These are phyloP conservation scores for Elongisporangium senticosum DNA, from an alignment of 352 stramenopile species.

Conservation along the genomic window DNA sequence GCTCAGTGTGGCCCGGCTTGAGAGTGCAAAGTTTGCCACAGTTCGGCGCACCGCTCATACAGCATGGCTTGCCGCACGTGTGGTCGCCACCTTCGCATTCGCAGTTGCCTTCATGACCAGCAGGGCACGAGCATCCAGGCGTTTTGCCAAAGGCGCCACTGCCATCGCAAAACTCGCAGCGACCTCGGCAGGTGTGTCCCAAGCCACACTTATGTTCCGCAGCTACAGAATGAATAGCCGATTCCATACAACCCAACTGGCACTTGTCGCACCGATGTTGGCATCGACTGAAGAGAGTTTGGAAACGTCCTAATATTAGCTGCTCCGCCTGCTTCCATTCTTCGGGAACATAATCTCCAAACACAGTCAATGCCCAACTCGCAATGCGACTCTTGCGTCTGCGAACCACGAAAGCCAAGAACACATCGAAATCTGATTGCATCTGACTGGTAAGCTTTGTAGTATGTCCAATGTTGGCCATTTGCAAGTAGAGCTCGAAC, in stretches of 20 bases:
- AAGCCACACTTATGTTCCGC: conserved; percentile 43
- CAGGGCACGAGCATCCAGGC: conserved; percentile 39
- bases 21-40: conserved; percentile 42
- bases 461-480: conserved; percentile 3
- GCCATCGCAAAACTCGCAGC: conserved; percentile 48
- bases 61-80: conserved; percentile 49
- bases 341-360: conserved; percentile 31
- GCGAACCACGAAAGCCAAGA: conserved; percentile 50
- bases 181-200: conserved; percentile 32
- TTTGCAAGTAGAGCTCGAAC: conserved; percentile 23
- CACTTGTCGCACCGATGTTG: conserved; percentile 45
- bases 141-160: conserved; percentile 17
- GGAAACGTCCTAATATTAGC: conserved; percentile 34
- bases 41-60: conserved; percentile 33
- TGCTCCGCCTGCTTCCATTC: conserved; percentile 46
- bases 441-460: conserved; percentile 16
- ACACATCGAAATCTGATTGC: conserved; percentile 46
- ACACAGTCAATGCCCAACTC: conserved; percentile 31
- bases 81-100: conserved; percentile 60
- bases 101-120: conserved; percentile 61
- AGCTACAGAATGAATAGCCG: conserved; percentile 22
- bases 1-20: conserved; percentile 31
- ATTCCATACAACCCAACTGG: conserved; percentile 61
- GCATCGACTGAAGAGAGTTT: conserved; percentile 53
- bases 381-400: conserved; percentile 44